Percentiles rank a stretch among this genome's conserved stretches.
These are phyloP conservation scores for Podospora pseudocomata DNA, from an alignment of 495 filamentous ascomycete genomes.

Conservation along the genomic window DNA sequence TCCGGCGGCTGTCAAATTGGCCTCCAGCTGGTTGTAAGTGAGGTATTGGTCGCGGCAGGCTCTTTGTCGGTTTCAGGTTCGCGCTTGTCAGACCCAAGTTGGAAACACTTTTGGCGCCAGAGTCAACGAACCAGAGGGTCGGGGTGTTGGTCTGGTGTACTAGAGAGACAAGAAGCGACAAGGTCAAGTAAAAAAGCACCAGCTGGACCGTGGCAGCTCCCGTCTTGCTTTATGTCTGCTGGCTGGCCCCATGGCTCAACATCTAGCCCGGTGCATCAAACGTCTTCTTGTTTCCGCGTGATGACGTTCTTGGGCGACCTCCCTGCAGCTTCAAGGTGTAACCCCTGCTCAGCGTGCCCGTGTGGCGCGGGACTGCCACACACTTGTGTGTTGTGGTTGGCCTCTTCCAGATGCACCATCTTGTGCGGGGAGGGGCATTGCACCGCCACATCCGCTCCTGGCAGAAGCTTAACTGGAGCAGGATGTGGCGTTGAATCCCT, in stretches of 20 bases:
- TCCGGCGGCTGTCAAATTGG: conserved; percentile 18
- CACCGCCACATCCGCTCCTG: conserved; percentile 14
- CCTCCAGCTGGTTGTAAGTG: background rate
- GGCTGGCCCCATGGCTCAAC: conserved; percentile 14
- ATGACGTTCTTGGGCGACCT: conserved; percentile 17
- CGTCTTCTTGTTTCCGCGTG: conserved; percentile 5
- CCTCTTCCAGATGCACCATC: conserved; percentile 1
- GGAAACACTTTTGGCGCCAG: conserved; percentile 21
- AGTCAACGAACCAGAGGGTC: conserved; percentile 6
- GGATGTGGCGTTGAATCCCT: background rate
- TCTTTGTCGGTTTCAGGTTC: conserved; percentile 28
- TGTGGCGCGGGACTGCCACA: background rate
- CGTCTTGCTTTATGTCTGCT: conserved; percentile 16
- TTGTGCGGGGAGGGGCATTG: conserved; percentile 2
- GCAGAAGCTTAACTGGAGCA: background rate
- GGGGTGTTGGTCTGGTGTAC: background rate
- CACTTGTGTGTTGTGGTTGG: background rate
- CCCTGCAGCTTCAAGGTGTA: background rate
- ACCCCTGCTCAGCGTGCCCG: conserved; percentile 2
- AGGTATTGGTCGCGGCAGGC: conserved; percentile 14
- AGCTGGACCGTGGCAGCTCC: background rate
- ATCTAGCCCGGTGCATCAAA: conserved; percentile 13
- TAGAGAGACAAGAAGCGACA: conserved; percentile 3
- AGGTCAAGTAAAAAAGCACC: background rate
- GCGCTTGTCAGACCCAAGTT: conserved; percentile 18